These are phyloP conservation scores for Sphaerulina vaccinii DNA, from an alignment of 2,329 filamentous ascomycete species.

Conservation along the genomic window DNA sequence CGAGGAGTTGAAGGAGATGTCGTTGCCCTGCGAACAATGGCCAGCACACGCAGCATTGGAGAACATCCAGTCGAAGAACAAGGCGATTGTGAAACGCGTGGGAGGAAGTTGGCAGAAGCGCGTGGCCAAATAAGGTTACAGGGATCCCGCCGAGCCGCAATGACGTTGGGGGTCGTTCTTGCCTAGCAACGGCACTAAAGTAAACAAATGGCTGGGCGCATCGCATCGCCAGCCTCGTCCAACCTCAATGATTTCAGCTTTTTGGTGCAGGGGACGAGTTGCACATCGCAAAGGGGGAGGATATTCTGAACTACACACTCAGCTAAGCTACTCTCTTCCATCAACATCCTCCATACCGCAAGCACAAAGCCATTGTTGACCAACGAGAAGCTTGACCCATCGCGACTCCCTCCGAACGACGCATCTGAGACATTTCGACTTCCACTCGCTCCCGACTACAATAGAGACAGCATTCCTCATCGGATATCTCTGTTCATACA, in stretches of 20 bases:
- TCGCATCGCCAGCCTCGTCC: constrained; percentile 10
- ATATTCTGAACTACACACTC: neutral
- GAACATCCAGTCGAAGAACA: too few relatives aligned
- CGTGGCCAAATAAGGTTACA: constrained; percentile 4
- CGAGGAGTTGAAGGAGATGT: too few relatives aligned
- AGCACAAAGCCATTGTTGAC: neutral
- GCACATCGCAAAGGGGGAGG: neutral
- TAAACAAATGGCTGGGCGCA: constrained; percentile 11
- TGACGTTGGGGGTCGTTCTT: constrained; percentile 3
- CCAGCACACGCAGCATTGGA: too few relatives aligned
- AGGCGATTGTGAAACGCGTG: too few relatives aligned
- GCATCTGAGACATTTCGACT: neutral
- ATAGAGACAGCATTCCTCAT: constrained; percentile 7
- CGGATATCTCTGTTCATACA: constrained; percentile 6
- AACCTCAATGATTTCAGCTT: constrained; percentile 14
- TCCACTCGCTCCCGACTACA: neutral
- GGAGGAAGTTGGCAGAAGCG: too few relatives aligned
- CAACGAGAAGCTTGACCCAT: neutral
- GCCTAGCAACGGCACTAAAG: neutral
- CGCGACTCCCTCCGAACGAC: neutral
- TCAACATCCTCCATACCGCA: neutral
- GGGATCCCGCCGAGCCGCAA: constrained; percentile 8
- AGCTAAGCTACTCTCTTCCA: constrained; percentile 10
- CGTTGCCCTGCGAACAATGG: too few relatives aligned
- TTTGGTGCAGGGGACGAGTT: constrained; percentile 5